Evolutionary conservation across 495 filamentous ascomycete species (phyloP).

Genomic region (Paragyromitra xinjiangensis): DNA sequence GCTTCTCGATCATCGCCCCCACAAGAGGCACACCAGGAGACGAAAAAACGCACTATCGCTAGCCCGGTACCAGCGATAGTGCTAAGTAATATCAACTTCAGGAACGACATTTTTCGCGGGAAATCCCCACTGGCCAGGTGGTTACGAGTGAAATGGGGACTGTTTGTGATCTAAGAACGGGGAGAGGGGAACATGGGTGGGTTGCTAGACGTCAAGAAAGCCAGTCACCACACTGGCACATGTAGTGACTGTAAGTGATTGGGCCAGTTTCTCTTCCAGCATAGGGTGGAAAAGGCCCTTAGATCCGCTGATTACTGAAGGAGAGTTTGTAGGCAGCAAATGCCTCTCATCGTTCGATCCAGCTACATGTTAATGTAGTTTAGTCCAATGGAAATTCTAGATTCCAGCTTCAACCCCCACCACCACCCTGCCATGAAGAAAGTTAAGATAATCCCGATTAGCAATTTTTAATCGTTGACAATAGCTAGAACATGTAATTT

Average conservation of each 20-base stretch:
- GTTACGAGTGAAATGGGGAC: background rate
- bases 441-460: background rate
- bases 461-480: too few relatives aligned
- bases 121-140: background rate
- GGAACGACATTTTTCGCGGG: conserved; percentile 1
- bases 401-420: background rate
- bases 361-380: background rate
- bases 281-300: background rate
- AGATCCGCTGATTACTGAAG: background rate
- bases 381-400: background rate
- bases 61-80: conserved; percentile 23
- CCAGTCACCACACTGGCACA: background rate
- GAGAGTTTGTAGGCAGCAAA: background rate
- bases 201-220: conserved; percentile 18
- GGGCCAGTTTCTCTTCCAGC: background rate
- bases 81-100: conserved; percentile 18
- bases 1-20: background rate
- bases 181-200: conserved; percentile 4
- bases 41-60: conserved; percentile 25
- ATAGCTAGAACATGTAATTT: too few relatives aligned
- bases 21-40: conserved; percentile 11
- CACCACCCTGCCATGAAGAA: background rate
- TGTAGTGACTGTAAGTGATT: background rate
- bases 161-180: background rate
- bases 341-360: background rate